Conservation (phyloP, 768 basidiomycete species). For the Steccherinum ochraceum region DNA sequence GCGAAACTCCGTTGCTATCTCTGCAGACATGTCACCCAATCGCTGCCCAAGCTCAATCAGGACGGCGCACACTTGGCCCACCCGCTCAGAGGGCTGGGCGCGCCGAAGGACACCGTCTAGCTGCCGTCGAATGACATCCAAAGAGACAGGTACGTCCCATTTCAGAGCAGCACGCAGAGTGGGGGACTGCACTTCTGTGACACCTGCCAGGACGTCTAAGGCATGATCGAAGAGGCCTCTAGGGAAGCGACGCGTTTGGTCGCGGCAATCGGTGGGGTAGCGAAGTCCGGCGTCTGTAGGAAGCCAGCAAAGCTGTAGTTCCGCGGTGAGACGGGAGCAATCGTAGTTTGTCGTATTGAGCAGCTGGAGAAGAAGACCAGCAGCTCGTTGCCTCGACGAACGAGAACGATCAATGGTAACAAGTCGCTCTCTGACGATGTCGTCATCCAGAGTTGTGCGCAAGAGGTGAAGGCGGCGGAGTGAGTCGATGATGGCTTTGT, state of each 20-base stretch:
- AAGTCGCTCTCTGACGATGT: not conserved
- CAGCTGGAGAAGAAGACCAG: not conserved
- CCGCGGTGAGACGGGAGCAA: not conserved
- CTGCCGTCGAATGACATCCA: not conserved
- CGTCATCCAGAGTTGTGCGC: not conserved
- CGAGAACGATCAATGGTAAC: not conserved
- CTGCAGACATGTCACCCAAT: not conserved
- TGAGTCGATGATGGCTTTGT: not conserved
- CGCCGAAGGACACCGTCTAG: not conserved
- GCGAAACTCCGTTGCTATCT: not conserved
- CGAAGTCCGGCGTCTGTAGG: conserved; percentile 31
- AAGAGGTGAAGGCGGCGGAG: not conserved
- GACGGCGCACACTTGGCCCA: not conserved
- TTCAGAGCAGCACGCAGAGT: not conserved
- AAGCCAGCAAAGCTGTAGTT: conserved; percentile 25
- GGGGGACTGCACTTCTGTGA: not conserved
- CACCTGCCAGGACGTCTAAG: conserved; percentile 22
- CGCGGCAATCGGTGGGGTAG: conserved; percentile 14
- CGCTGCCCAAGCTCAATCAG: not conserved
- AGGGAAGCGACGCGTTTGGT: conserved; percentile 4
- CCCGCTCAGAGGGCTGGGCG: not conserved
- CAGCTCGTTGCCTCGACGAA: not conserved
- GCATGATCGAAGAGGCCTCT: conserved; percentile 34
- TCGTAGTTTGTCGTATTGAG: not conserved
- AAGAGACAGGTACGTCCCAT: not conserved